These are phyloP conservation scores for Cutaneotrichosporon sp. DNA, from an alignment of 1,284 basidiomycete species.

Conservation along the genomic window DNA sequence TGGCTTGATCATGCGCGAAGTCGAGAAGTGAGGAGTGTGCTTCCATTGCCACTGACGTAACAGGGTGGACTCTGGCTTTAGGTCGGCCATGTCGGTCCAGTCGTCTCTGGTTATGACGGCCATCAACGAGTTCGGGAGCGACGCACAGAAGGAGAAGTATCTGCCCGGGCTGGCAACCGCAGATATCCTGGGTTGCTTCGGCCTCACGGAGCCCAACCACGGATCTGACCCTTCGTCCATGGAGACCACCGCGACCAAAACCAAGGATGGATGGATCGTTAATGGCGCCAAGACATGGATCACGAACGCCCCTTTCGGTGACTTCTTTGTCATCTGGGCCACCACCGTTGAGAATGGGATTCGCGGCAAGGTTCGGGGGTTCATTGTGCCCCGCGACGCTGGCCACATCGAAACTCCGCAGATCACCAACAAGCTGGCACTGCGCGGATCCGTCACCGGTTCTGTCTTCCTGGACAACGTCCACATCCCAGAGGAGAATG, in stretches of 20 bases:
- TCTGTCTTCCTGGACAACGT: slow-evolving; percentile 91
- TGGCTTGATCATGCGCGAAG: slow-evolving; percentile 86
- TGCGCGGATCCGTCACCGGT: slow-evolving; percentile 84
- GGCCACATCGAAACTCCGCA: slow-evolving; percentile 71
- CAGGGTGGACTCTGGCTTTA: slow-evolving; percentile 90
- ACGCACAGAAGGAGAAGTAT: slow-evolving; percentile 86
- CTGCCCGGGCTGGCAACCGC: slow-evolving; percentile 71
- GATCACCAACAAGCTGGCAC: slow-evolving; percentile 89
- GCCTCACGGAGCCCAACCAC: slow-evolving; percentile 92
- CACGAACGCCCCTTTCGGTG: slow-evolving; percentile 82
- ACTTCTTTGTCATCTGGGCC: slow-evolving; percentile 85
- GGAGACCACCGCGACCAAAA: slow-evolving; percentile 87
- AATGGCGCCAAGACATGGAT: slow-evolving; percentile 97
- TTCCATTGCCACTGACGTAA: too few relatives aligned
- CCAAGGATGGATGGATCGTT: slow-evolving; percentile 72
- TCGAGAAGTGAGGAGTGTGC: slow-evolving; percentile 62
- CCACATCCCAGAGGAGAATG: slow-evolving; percentile 60
- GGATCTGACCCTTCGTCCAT: slow-evolving; percentile 90
- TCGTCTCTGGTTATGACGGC: slow-evolving; percentile 97
- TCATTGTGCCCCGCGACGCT: slow-evolving; percentile 56
- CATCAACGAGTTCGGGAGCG: slow-evolving; percentile 81
- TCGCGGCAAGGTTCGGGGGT: slow-evolving; percentile 79
- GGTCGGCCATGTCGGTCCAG: slow-evolving; percentile 90
- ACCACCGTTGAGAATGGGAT: slow-evolving; percentile 35
- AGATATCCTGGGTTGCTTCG: slow-evolving; percentile 90